phyloP scores from a whole-genome alignment of 2,329 filamentous ascomycete genomes.

The Fonsecaea multimorphosa region DNA sequence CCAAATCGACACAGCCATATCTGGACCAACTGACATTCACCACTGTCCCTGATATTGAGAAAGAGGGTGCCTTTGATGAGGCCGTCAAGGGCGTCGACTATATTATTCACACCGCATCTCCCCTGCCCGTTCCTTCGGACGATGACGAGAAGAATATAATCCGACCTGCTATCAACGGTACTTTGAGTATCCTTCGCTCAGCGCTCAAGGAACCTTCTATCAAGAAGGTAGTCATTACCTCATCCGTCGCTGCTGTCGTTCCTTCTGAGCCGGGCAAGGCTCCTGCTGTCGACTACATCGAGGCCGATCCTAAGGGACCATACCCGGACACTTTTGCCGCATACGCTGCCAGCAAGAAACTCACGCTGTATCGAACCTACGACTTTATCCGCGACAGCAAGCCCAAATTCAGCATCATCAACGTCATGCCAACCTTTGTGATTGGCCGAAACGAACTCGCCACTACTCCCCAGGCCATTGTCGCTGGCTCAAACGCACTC shows the following conservation, averaged over 20 bases:
- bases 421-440: slow-evolving; percentile 12
- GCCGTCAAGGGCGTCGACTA: slow-evolving; percentile 48
- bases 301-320: slow-evolving; percentile 4
- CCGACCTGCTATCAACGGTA: slow-evolving; percentile 38
- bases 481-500: slow-evolving; percentile 36
- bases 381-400: slow-evolving; percentile 7
- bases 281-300: slow-evolving; percentile 4
- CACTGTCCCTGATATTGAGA: slow-evolving; percentile 41
- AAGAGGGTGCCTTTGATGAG: slow-evolving; percentile 45
- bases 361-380: neutral
- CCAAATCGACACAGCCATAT: slow-evolving; percentile 25
- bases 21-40: slow-evolving; percentile 37
- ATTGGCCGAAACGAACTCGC: slow-evolving; percentile 39
- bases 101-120: slow-evolving; percentile 44
- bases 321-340: slow-evolving; percentile 3
- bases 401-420: slow-evolving; percentile 17
- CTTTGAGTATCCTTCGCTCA: slow-evolving; percentile 35
- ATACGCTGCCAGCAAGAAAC: slow-evolving; percentile 6
- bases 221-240: slow-evolving; percentile 56
- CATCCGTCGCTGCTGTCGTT: slow-evolving; percentile 56
- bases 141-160: slow-evolving; percentile 35
- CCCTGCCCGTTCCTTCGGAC: neutral
- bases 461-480: slow-evolving; percentile 17
- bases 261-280: neutral
- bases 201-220: slow-evolving; percentile 35